Conservation (phyloP, 352 stramenopile genomes). For the Phytopythium sindhum region DNA sequence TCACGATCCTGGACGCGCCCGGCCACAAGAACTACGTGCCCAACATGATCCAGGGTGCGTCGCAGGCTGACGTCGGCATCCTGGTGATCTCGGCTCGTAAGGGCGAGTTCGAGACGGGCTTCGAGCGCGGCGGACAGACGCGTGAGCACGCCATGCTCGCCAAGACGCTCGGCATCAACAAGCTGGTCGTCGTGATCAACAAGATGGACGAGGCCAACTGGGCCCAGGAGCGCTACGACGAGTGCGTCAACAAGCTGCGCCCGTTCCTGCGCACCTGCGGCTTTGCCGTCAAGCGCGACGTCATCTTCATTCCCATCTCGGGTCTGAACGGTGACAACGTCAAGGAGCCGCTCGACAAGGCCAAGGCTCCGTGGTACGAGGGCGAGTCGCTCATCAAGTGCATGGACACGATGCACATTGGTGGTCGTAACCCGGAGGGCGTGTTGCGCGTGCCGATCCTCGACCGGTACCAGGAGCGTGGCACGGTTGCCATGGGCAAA, state of each 20-base stretch:
- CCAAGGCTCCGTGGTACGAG: slow-evolving; percentile 92
- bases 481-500: slow-evolving; percentile 97
- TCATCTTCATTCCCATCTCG: slow-evolving; percentile 98
- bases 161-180: slow-evolving; percentile 98
- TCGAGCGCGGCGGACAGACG: slow-evolving; percentile 97
- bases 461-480: slow-evolving; percentile 96
- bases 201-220: slow-evolving; percentile 99
- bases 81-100: slow-evolving; percentile 95
- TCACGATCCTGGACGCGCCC: slow-evolving; percentile 98
- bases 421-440: slow-evolving; percentile 85
- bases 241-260: slow-evolving; percentile 94
- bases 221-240: slow-evolving; percentile 88
- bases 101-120: slow-evolving; percentile 99
- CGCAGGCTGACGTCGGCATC: slow-evolving; percentile 97
- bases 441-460: slow-evolving; percentile 96
- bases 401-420: slow-evolving; percentile 93
- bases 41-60: slow-evolving; percentile 97
- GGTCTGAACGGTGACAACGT: slow-evolving; percentile 96
- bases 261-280: slow-evolving; percentile 93
- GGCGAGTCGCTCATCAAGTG: slow-evolving; percentile 91
- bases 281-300: slow-evolving; percentile 97
- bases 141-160: slow-evolving; percentile 98
- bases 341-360: slow-evolving; percentile 83
- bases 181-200: slow-evolving; percentile 99
- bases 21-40: slow-evolving; percentile 99